Evolutionary conservation across 768 basidiomycete genomes (phyloP).

Genomic region (Epithele typhae): DNA sequence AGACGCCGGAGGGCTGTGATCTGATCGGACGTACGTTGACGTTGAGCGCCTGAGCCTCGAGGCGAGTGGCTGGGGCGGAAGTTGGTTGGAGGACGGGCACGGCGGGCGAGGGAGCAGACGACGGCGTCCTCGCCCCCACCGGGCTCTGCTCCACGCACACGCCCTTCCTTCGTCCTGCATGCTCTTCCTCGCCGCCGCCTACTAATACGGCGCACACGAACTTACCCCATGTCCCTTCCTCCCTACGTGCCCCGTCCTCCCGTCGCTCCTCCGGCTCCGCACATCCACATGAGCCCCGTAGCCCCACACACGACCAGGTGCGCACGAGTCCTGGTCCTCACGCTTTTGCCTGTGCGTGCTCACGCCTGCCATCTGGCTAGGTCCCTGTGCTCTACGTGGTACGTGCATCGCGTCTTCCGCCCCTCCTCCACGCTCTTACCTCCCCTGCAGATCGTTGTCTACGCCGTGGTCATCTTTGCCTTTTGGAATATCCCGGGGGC

Average conservation of each 20-base stretch:
- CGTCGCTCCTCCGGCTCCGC: conserved; percentile 23
- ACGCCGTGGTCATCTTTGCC: conserved; percentile 81
- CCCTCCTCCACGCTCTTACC: not conserved
- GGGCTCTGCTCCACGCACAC: conserved; percentile 3
- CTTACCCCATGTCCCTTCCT: conserved; percentile 25
- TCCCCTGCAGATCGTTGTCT: conserved; percentile 65
- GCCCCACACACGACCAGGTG: conserved; percentile 73
- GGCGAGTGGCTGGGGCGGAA: not conserved
- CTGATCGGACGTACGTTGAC: no score
- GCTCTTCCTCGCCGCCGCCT: conserved; percentile 9
- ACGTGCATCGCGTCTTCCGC: conserved; percentile 27
- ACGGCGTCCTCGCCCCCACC: not conserved
- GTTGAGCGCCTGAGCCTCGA: no score
- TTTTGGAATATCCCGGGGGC: conserved; percentile 85
- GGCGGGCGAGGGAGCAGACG: not conserved
- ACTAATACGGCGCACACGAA: conserved; percentile 13
- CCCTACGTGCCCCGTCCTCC: conserved; percentile 32
- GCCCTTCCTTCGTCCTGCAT: conserved; percentile 7
- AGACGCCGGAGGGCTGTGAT: not conserved
- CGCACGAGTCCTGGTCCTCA: conserved; percentile 20
- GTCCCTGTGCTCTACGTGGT: conserved; percentile 75
- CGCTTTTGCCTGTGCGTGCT: conserved; percentile 18
- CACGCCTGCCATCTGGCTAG: conserved; percentile 29
- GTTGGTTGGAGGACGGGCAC: not conserved
- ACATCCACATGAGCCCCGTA: conserved; percentile 38